Evolutionary conservation across 257 asterid species (phyloP).

Genomic region (Solanum rostratum): DNA sequence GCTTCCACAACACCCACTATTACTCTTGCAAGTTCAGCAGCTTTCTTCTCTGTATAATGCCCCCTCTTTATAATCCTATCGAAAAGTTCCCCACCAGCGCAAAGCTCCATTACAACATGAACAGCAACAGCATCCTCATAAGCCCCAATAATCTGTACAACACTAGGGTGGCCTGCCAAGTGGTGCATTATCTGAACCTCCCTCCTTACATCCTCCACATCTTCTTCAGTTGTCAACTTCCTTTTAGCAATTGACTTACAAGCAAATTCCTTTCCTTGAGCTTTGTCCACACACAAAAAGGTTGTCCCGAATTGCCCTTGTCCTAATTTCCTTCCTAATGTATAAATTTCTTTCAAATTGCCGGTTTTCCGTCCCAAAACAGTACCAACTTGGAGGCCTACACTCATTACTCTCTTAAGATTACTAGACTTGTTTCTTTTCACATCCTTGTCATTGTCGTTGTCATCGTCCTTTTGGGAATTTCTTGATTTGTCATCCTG

Average conservation of each 20-base stretch:
- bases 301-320: conserved; percentile 93
- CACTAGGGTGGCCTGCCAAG: conserved; percentile 57
- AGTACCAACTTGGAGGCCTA: conserved; percentile 58
- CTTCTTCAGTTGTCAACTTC: conserved; percentile 49
- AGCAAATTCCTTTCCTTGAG: conserved; percentile 47
- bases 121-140: conserved; percentile 77
- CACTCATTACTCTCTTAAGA: conserved; percentile 47
- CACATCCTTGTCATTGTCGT: not conserved
- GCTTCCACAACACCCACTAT: conserved; percentile 68
- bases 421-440: conserved; percentile 19
- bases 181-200: conserved; percentile 91
- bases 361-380: conserved; percentile 62
- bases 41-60: conserved; percentile 73
- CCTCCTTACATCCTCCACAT: conserved; percentile 80
- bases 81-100: conserved; percentile 82
- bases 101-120: conserved; percentile 79
- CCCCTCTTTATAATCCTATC: conserved; percentile 74
- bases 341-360: conserved; percentile 50
- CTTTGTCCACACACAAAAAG: conserved; percentile 45
- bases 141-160: conserved; percentile 61
- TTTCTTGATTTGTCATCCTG: conserved; percentile 12
- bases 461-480: not conserved
- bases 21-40: conserved; percentile 75
- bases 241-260: conserved; percentile 78
- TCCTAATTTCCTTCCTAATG: conserved; percentile 59